phyloP scores from a whole-genome alignment of 352 stramenopile genomes.

The Poterioochromonas sp. region DNA sequence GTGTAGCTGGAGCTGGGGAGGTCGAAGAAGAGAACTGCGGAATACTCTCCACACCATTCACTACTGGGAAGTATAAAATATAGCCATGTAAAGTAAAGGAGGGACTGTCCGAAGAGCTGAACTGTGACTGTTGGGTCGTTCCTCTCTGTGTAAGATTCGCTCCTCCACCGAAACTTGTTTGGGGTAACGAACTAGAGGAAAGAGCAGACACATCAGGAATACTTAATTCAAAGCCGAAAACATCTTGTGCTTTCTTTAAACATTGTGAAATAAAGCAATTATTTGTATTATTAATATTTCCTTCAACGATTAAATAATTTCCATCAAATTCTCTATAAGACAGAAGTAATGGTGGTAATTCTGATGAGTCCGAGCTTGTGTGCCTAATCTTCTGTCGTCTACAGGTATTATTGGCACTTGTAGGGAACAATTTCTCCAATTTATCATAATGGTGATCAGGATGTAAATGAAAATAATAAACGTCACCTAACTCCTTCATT shows the following conservation, averaged over 20 bases:
- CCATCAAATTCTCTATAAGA: background rate
- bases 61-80: too few species aligned
- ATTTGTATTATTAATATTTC: background rate
- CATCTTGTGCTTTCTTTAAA: background rate
- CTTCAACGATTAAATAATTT: background rate
- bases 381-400: background rate
- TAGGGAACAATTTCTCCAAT: too few species aligned
- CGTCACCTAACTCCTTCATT: background rate
- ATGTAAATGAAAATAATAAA: slow-evolving; percentile 33
- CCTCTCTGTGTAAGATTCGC: too few species aligned
- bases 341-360: background rate
- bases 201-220: too few species aligned
- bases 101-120: too few species aligned
- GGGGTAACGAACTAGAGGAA: too few species aligned
- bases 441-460: background rate
- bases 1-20: too few species aligned
- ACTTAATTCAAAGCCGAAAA: background rate
- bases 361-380: background rate
- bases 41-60: too few species aligned
- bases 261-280: background rate
- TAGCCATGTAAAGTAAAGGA: too few species aligned
- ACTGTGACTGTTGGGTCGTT: too few species aligned
- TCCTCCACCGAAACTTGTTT: too few species aligned
- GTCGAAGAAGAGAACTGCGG: too few species aligned
- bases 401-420: background rate